Base-by-base conservation (phyloP, 805 yeast genomes). In the Saturnispora serradocipensis region DNA sequence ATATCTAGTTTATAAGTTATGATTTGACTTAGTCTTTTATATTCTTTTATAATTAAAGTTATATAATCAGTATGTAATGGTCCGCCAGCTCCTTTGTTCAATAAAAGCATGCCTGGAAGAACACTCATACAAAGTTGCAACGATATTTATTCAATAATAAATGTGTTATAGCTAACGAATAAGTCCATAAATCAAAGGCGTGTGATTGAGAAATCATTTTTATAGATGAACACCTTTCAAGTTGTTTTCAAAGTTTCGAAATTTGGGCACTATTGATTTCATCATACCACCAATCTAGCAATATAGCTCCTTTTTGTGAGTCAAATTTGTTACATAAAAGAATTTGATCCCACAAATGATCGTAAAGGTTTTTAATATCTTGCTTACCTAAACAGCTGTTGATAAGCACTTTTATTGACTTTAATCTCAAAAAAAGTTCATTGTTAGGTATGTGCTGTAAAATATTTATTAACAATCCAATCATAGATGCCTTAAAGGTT, bases 251-350 rank as follows among this genome's bases (percentile, higher is more conserved):
- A 27, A 56, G 43, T 43, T 53, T 56, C 16, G 60, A 49, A 7
- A 50, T 43, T 5, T 13, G 24, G 5, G 44, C 57, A 16, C 50
- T 51, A 48, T 65, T 64, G 5, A 66, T 60, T 43, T 63, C 59
- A 24, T 72, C 73, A 61, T 80, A 82, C 87, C 87, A 82, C 86
- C 87, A 82, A 22, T 66, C 65, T 48, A 77, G 71, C 1, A 79
- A 86, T 40, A 78, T 50, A 43, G 74, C 76, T 5, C 80, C 75
- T 56, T 83, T 70, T 55, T 78, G 80, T 51, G 79, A 67, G 56
- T 80, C 84, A 50, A 78, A 68, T 53, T 77, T 81, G 56, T 79
- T 84, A 46, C 83, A 73, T 3, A 56, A 54, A 5, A 67, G 50
- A 10, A 84, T 61, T 27, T 74, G 67, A 40, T 71, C 73, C 84